Evolutionary conservation across 495 filamentous ascomycete genomes (phyloP).

Genomic region (Chaetomium fimeti): DNA sequence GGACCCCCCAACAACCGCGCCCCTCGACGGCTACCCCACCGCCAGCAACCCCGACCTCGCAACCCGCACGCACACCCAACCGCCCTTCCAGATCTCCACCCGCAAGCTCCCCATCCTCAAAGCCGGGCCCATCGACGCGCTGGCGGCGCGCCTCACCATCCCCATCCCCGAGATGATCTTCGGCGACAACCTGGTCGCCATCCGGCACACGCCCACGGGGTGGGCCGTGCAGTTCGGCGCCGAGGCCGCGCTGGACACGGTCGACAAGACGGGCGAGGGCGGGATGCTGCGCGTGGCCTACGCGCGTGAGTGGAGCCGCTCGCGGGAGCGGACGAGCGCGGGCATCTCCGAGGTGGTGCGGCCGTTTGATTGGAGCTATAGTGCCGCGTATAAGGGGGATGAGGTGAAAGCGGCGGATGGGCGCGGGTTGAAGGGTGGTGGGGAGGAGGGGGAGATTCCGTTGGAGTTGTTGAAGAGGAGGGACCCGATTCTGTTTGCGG

Average conservation of each 20-base stretch:
- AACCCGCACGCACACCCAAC: conserved; percentile 51
- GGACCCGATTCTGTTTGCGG: conserved; percentile 92
- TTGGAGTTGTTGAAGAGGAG: conserved; percentile 72
- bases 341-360: conserved; percentile 91
- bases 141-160: conserved; percentile 75
- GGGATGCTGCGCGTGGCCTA: conserved; percentile 89
- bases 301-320: conserved; percentile 83
- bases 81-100: conserved; percentile 68
- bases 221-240: conserved; percentile 82
- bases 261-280: conserved; percentile 82
- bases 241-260: conserved; percentile 78
- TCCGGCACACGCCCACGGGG: conserved; percentile 64
- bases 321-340: conserved; percentile 78
- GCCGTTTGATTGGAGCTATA: conserved; percentile 98
- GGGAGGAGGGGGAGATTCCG: conserved; percentile 59
- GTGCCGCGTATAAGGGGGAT: conserved; percentile 77
- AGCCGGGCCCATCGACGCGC: conserved; percentile 81
- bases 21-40: not conserved
- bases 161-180: conserved; percentile 98
- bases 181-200: conserved; percentile 79
- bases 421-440: not conserved
- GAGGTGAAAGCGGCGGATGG: conserved; percentile 25
- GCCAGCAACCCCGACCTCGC: conserved; percentile 27
- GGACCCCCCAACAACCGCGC: conserved; percentile 13
- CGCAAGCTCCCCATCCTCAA: conserved; percentile 92